Evolutionary conservation across 2,329 filamentous ascomycete species (phyloP).

Genomic region (Remersonia thermophila): DNA sequence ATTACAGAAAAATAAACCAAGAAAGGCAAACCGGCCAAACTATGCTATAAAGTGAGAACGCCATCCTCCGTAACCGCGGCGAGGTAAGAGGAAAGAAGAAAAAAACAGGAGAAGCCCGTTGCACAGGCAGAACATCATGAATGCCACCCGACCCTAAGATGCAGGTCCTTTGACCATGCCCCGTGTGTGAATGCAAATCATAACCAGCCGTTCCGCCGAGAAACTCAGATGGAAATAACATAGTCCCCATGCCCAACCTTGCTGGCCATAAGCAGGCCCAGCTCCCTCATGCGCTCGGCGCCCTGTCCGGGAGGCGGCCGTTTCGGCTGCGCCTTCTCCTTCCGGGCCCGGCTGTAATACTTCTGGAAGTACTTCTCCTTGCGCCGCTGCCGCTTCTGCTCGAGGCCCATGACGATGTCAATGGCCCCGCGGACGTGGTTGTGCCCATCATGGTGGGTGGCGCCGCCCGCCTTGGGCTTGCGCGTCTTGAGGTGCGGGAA

Average conservation of each 20-base stretch:
- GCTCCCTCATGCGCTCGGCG: conserved; percentile 82
- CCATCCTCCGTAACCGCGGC: no score
- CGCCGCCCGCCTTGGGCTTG: conserved; percentile 19
- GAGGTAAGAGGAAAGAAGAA: not conserved
- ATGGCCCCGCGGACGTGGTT: conserved; percentile 81
- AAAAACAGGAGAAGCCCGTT: conserved; percentile 2
- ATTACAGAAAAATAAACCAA: not conserved
- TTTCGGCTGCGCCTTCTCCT: conserved; percentile 48
- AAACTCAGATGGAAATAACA: conserved; percentile 56
- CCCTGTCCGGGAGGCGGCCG: conserved; percentile 72
- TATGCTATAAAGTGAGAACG: no score
- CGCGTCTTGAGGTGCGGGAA: conserved; percentile 42
- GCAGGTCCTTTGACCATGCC: conserved; percentile 5
- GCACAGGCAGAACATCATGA: conserved; percentile 11
- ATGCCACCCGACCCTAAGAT: conserved; percentile 4
- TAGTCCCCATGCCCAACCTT: conserved; percentile 64
- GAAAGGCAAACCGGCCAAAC: not conserved
- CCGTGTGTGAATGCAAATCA: conserved; percentile 16
- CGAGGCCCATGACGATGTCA: conserved; percentile 92
- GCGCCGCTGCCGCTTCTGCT: conserved; percentile 84
- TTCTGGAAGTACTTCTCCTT: conserved; percentile 88
- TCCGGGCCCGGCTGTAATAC: conserved; percentile 71
- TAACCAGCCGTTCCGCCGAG: conserved; percentile 7
- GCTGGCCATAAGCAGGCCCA: conserved; percentile 80
- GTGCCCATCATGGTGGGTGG: conserved; percentile 53